These are phyloP conservation scores for Speleostelium caveatum DNA, from an alignment of 78 protist species.

Conservation along the genomic window DNA sequence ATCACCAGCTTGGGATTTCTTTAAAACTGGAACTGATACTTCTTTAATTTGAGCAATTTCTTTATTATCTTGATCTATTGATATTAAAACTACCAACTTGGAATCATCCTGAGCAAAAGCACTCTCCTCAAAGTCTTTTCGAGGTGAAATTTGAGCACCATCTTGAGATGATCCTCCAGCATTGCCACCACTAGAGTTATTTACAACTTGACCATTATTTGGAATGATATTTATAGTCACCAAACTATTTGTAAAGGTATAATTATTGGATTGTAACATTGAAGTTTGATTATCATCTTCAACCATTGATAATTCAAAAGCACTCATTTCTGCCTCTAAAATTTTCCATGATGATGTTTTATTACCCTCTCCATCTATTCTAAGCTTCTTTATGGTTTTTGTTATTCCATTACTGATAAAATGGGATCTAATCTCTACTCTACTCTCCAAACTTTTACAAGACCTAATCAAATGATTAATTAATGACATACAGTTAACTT, in stretches of 20 bases:
- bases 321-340: slow-evolving; percentile 46
- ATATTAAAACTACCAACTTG: not conserved
- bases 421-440: slow-evolving; percentile 19
- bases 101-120: not conserved
- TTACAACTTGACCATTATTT: too few relatives aligned
- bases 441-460: not conserved
- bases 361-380: slow-evolving; percentile 79
- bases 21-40: slow-evolving; percentile 45
- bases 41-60: slow-evolving; percentile 8
- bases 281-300: slow-evolving; percentile 50
- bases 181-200: not conserved
- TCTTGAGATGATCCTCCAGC: too few relatives aligned
- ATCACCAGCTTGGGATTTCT: slow-evolving; percentile 70
- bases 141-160: not conserved
- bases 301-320: slow-evolving; percentile 31
- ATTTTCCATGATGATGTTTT: slow-evolving; percentile 63
- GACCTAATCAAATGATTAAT: slow-evolving; percentile 55
- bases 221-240: not conserved
- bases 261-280: not conserved
- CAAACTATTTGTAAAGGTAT: not conserved
- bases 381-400: not conserved
- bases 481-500: slow-evolving; percentile 70
- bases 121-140: not conserved
- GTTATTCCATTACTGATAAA: slow-evolving; percentile 21
- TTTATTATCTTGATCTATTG: not conserved